A percentile compares a stretch with the other conserved stretches of the same genome.
Evolutionary conservation across 2,329 filamentous ascomycete genomes (phyloP).

Genomic region (Colletotrichum sp.): DNA sequence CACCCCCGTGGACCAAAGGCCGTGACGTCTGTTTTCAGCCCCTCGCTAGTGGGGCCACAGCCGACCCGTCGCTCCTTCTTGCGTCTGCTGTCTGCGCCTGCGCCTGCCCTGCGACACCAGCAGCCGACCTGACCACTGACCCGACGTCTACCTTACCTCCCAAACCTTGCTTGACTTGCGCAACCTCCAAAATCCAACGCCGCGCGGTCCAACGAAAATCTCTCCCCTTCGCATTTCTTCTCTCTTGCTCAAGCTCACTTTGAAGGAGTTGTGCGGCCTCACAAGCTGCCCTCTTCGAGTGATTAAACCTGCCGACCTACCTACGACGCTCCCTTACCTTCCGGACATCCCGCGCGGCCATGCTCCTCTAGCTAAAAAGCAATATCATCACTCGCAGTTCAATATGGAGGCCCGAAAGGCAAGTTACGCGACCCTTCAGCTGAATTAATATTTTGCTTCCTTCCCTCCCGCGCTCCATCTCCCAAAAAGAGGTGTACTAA

Average conservation of each 20-base stretch:
- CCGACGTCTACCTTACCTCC: background rate
- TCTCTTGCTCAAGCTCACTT: background rate
- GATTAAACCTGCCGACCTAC: background rate
- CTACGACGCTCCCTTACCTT: background rate
- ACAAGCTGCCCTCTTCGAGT: constrained; percentile 9
- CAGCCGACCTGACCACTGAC: background rate
- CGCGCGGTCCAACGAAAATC: background rate
- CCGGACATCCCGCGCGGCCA: constrained; percentile 13
- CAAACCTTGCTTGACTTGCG: background rate
- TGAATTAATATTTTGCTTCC: background rate
- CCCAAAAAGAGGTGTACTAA: constrained; percentile 22
- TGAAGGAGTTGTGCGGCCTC: constrained; percentile 1
- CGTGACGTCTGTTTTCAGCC: constrained; percentile 21
- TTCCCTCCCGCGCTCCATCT: background rate
- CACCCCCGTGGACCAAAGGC: background rate
- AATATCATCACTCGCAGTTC: constrained; percentile 13
- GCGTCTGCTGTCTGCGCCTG: background rate
- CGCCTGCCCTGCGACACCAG: background rate
- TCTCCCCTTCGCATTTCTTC: background rate
- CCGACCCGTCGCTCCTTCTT: background rate
- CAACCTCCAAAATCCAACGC: background rate
- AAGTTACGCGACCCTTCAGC: background rate
- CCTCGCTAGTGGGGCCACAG: constrained; percentile 19
- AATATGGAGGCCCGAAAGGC: constrained; percentile 49
- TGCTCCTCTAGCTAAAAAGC: constrained; percentile 18